phyloP scores from a whole-genome alignment of 2,329 filamentous ascomycete species.

The Ceratocystis papillata region DNA sequence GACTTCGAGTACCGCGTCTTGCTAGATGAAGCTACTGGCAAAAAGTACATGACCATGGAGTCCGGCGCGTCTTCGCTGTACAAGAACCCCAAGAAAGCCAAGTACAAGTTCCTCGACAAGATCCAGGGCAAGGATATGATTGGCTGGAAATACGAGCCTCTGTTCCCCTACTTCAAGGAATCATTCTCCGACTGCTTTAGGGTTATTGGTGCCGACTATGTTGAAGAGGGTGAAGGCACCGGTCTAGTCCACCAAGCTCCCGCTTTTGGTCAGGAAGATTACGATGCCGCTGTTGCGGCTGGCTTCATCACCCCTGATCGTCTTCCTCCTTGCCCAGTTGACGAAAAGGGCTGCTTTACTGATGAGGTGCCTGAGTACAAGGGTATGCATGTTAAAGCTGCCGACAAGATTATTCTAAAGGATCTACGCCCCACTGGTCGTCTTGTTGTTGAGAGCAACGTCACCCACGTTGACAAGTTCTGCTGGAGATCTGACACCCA shows the following conservation, averaged over 20 bases:
- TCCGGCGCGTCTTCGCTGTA: slow-evolving; percentile 56
- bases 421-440: slow-evolving; percentile 27
- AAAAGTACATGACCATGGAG: slow-evolving; percentile 60
- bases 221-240: slow-evolving; percentile 61
- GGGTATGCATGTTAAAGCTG: slow-evolving; percentile 28
- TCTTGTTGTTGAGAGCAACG: slow-evolving; percentile 27
- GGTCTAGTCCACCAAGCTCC: slow-evolving; percentile 66
- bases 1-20: slow-evolving; percentile 72
- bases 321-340: slow-evolving; percentile 59
- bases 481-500: slow-evolving; percentile 29
- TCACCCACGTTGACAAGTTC: slow-evolving; percentile 28
- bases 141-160: slow-evolving; percentile 60
- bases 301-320: slow-evolving; percentile 54
- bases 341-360: slow-evolving; percentile 37
- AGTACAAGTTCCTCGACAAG: slow-evolving; percentile 57
- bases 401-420: slow-evolving; percentile 29
- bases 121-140: slow-evolving; percentile 58
- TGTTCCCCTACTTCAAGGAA: slow-evolving; percentile 61
- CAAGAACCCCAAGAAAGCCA: slow-evolving; percentile 67
- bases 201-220: slow-evolving; percentile 58
- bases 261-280: slow-evolving; percentile 69
- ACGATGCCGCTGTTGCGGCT: slow-evolving; percentile 52
- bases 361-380: slow-evolving; percentile 28
- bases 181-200: slow-evolving; percentile 60
- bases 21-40: slow-evolving; percentile 52